A percentile compares a stretch with the other conserved stretches of the same genome.
These are phyloP conservation scores for Fusarium tricinctum DNA, from an alignment of 2,329 filamentous ascomycete species.

Conservation along the genomic window DNA sequence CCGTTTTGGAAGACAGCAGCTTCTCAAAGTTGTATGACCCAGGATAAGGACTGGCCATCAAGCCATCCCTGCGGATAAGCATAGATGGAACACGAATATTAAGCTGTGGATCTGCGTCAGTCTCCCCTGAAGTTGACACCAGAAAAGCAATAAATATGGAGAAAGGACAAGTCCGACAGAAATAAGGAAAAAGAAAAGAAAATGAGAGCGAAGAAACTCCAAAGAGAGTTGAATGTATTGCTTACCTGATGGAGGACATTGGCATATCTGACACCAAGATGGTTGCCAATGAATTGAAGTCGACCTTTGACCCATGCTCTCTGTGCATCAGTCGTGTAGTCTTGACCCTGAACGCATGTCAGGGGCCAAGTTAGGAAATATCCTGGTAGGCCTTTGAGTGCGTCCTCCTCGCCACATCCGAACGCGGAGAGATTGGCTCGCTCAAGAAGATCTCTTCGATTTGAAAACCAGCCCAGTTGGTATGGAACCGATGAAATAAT, in stretches of 20 bases:
- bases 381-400: slow-evolving; percentile 68
- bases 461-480: slow-evolving; percentile 71
- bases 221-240: not conserved
- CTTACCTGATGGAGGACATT: slow-evolving; percentile 68
- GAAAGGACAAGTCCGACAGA: not conserved
- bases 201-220: not conserved
- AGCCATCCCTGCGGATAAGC: slow-evolving; percentile 69
- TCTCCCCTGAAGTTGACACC: slow-evolving; percentile 30
- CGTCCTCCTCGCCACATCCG: slow-evolving; percentile 64
- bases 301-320: slow-evolving; percentile 68
- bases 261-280: slow-evolving; percentile 71
- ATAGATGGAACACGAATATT: slow-evolving; percentile 72
- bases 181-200: slow-evolving; percentile 7
- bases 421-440: slow-evolving; percentile 61
- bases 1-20: slow-evolving; percentile 58
- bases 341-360: slow-evolving; percentile 66
- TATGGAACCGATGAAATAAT: slow-evolving; percentile 74
- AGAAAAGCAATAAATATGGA: slow-evolving; percentile 26
- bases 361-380: slow-evolving; percentile 73
- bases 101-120: slow-evolving; percentile 57
- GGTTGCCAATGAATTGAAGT: slow-evolving; percentile 67
- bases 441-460: slow-evolving; percentile 58
- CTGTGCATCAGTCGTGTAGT: slow-evolving; percentile 72
- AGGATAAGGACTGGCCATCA: slow-evolving; percentile 62
- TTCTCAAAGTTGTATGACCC: slow-evolving; percentile 61